phyloP scores from a whole-genome alignment of 495 filamentous ascomycete genomes.

The Cercophora scortea region DNA sequence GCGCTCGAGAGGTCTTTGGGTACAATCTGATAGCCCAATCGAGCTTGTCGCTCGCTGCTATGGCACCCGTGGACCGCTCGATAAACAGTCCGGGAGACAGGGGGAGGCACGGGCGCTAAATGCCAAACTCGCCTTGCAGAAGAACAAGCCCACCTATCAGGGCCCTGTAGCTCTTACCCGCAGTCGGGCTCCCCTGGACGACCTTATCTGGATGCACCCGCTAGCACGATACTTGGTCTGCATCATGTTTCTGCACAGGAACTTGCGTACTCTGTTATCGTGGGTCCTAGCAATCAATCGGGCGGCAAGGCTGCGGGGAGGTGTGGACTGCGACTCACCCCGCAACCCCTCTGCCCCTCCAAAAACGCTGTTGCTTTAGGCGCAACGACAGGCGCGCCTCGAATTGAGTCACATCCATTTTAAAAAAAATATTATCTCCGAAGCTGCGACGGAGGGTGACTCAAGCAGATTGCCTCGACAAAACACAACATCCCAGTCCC shows the following conservation, averaged over 20 bases:
- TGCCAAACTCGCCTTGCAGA: not conserved
- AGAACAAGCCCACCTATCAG: too few relatives aligned
- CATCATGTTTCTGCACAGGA: too few relatives aligned
- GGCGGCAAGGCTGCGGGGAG: not conserved
- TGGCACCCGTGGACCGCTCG: constrained; percentile 3
- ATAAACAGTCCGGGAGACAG: not conserved
- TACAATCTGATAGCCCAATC: not conserved
- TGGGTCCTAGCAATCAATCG: not conserved
- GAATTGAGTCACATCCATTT: constrained; percentile 19
- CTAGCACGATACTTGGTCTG: too few relatives aligned
- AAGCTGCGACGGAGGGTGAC: constrained; percentile 6
- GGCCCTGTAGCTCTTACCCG: too few relatives aligned
- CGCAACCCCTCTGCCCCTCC: constrained; percentile 1
- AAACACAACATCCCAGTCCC: not conserved
- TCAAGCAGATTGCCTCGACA: constrained; percentile 2
- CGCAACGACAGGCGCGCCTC: not conserved
- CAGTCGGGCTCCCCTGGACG: too few relatives aligned
- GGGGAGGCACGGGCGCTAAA: constrained; percentile 14
- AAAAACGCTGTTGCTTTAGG: not conserved
- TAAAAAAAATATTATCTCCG: constrained; percentile 12
- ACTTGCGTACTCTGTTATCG: not conserved
- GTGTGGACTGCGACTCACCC: not conserved
- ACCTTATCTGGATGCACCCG: too few relatives aligned
- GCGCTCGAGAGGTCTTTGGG: not conserved
- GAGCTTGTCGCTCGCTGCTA: constrained; percentile 11